Percentiles rank a stretch among this genome's conserved stretches.
Conservation (phyloP, 768 basidiomycete species). For the Botryobasidium botryosum region DNA sequence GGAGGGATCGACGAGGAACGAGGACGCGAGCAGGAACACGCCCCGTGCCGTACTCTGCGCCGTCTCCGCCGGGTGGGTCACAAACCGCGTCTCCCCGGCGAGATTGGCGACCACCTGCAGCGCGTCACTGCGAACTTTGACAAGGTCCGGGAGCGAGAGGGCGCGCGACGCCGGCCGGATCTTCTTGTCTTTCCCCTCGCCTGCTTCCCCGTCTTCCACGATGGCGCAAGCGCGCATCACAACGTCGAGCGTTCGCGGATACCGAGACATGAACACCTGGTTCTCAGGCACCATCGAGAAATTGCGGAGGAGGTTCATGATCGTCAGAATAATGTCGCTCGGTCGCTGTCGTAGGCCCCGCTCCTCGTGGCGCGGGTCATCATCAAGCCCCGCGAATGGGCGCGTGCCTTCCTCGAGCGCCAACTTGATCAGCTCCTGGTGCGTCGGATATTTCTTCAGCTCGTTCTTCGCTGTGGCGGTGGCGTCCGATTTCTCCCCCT, state of each 20-base stretch:
- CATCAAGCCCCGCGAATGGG: slow-evolving; percentile 43
- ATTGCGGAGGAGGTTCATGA: slow-evolving; percentile 74
- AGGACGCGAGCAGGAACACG: slow-evolving; percentile 49
- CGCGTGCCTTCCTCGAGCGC: slow-evolving; percentile 40
- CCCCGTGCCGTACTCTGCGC: slow-evolving; percentile 24
- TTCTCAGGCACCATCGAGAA: slow-evolving; percentile 65
- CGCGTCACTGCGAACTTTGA: slow-evolving; percentile 60
- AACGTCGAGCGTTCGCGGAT: slow-evolving; percentile 45
- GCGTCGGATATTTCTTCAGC: slow-evolving; percentile 25
- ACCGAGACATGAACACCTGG: slow-evolving; percentile 41
- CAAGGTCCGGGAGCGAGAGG: slow-evolving; percentile 53
- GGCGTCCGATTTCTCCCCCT: neutral
- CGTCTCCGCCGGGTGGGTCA: slow-evolving; percentile 19
- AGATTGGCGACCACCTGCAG: slow-evolving; percentile 52
- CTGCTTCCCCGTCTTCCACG: slow-evolving; percentile 15
- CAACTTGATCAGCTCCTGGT: slow-evolving; percentile 43
- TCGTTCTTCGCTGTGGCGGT: slow-evolving; percentile 7
- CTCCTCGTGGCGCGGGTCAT: slow-evolving; percentile 28
- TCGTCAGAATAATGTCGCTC: slow-evolving; percentile 47
- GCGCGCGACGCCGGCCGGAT: slow-evolving; percentile 32
- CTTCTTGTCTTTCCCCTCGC: neutral
- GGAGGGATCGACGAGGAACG: slow-evolving; percentile 53
- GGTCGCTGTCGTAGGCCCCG: slow-evolving; percentile 40
- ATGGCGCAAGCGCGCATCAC: slow-evolving; percentile 53
- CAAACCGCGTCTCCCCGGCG: slow-evolving; percentile 31